These are phyloP conservation scores for Chlorella sp. DNA, from an alignment of 139 green algal species.

Conservation along the genomic window DNA sequence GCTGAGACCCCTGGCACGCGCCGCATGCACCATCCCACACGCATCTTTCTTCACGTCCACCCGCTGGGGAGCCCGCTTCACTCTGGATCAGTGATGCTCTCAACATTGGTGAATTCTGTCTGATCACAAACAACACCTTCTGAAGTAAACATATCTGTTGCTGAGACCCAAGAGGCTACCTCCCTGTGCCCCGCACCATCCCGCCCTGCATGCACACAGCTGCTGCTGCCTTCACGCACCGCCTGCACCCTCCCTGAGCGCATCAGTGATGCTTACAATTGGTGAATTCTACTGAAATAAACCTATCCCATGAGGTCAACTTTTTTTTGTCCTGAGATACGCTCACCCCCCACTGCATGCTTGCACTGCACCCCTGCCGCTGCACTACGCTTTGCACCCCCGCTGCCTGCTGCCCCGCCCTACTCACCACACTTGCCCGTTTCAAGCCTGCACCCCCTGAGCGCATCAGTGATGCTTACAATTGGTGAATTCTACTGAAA, in stretches of 20 bases:
- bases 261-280: constrained; percentile 28
- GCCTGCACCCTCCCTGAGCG: background rate
- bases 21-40: background rate
- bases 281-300: constrained; percentile 39
- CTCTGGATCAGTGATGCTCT: background rate
- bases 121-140: background rate
- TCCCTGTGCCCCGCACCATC: background rate
- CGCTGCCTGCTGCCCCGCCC: background rate
- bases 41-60: no score
- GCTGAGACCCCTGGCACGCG: background rate
- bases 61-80: background rate
- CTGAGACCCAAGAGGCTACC: background rate
- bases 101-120: constrained; percentile 32
- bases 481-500: constrained; percentile 40
- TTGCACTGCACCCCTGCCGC: background rate
- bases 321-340: constrained; percentile 4
- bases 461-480: no score
- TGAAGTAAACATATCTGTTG: constrained; percentile 9
- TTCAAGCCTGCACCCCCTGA: no score
- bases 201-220: background rate
- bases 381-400: background rate
- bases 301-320: constrained; percentile 10
- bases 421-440: background rate
- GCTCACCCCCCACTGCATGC: no score
- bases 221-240: background rate